Conservation (phyloP, 805 yeast species). For the Candida awuae region DNA sequence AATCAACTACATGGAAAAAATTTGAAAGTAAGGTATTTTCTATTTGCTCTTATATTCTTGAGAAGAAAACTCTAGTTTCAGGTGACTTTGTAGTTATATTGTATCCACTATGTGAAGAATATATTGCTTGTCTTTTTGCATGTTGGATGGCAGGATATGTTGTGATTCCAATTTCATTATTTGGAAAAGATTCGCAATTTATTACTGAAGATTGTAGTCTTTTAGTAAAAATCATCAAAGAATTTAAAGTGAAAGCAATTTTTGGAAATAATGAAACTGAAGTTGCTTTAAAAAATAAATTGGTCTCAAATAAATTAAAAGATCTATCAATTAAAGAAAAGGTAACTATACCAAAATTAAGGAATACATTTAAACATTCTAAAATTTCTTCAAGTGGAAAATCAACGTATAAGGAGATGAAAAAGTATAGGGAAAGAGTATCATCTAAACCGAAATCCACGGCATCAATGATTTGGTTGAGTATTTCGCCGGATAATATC, state of each 20-base stretch:
- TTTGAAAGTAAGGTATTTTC: conserved; percentile 73
- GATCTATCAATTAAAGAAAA: conserved; percentile 22
- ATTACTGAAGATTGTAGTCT: conserved; percentile 68
- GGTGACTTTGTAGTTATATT: conserved; percentile 74
- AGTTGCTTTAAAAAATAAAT: conserved; percentile 56
- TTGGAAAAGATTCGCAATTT: conserved; percentile 47
- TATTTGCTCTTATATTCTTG: conserved; percentile 60
- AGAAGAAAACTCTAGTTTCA: conserved; percentile 51
- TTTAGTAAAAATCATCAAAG: conserved; percentile 55
- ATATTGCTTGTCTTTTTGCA: conserved; percentile 72
- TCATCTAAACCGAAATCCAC: conserved; percentile 31
- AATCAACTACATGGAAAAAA: conserved; percentile 54
- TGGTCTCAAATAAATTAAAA: conserved; percentile 52
- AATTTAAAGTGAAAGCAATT: conserved; percentile 62
- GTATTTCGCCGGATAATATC: conserved; percentile 65
- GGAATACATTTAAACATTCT: conserved; percentile 58
- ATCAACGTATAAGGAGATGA: conserved; percentile 37
- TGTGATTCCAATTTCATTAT: conserved; percentile 68
- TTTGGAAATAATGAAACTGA: conserved; percentile 77
- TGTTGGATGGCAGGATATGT: conserved; percentile 75
- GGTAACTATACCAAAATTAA: conserved; percentile 40
- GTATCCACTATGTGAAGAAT: conserved; percentile 85
- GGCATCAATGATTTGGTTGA: conserved; percentile 48
- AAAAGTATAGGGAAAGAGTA: conserved; percentile 20
- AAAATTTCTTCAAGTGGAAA: conserved; percentile 27